phyloP scores from a whole-genome alignment of 1,284 basidiomycete species.

The Cronartium ribicola region DNA sequence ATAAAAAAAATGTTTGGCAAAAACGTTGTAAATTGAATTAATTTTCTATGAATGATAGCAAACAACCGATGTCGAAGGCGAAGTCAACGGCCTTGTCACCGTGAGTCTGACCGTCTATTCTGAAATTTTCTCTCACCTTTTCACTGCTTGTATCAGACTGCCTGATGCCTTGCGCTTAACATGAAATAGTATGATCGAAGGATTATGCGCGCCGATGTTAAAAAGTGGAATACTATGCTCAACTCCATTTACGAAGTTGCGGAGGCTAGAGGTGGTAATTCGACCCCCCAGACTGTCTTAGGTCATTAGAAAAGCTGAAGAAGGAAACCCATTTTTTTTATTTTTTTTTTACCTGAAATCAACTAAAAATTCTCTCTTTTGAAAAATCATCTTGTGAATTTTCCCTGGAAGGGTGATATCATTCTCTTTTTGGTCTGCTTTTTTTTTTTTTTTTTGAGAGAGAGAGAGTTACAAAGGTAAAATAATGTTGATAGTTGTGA shows the following conservation, averaged over 20 bases:
- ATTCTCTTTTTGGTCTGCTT: too few relatives aligned
- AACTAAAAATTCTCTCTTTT: too few relatives aligned
- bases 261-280: background rate
- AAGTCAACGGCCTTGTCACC: constrained; percentile 32
- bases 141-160: background rate
- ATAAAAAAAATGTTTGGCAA: background rate
- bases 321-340: too few relatives aligned
- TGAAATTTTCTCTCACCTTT: background rate
- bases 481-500: too few relatives aligned
- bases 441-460: too few relatives aligned
- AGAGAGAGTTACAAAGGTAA: too few relatives aligned
- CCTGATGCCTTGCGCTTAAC: background rate
- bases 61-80: constrained; percentile 38
- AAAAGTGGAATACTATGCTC: constrained; percentile 13
- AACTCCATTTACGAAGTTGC: constrained; percentile 5
- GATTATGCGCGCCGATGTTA: constrained; percentile 17
- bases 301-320: too few relatives aligned
- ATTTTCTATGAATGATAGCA: constrained; percentile 10
- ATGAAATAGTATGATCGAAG: constrained; percentile 31
- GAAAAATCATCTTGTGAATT: too few relatives aligned
- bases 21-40: background rate
- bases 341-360: too few relatives aligned
- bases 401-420: too few relatives aligned
- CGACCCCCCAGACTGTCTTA: too few relatives aligned
- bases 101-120: background rate